phyloP scores from a whole-genome alignment of 352 stramenopile genomes.

The Phytophthora citrophthora region DNA sequence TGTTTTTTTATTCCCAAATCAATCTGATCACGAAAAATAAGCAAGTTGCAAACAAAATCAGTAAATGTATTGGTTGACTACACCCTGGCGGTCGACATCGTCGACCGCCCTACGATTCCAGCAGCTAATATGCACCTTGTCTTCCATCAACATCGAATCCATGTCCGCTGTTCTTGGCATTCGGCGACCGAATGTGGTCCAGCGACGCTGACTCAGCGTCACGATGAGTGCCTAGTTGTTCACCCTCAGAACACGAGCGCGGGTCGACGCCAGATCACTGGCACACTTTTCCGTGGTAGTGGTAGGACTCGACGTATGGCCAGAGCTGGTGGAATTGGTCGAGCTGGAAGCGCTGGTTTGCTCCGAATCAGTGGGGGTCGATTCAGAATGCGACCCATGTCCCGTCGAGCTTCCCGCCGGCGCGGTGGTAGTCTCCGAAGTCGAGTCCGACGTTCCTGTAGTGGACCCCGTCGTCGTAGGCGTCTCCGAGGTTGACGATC shows the following conservation, averaged over 20 bases:
- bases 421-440: neutral
- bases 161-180: neutral
- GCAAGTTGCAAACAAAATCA: too few relatives aligned
- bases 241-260: conserved; percentile 3
- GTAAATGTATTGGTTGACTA: too few relatives aligned
- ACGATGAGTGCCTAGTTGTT: neutral
- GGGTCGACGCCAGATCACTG: conserved; percentile 1
- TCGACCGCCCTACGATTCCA: too few relatives aligned
- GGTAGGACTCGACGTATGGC: neutral
- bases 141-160: conserved; percentile 1
- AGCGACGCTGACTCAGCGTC: neutral
- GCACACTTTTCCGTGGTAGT: conserved; percentile 3
- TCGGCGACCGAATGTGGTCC: neutral
- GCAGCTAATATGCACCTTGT: neutral
- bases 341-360: neutral
- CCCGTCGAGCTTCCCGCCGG: neutral
- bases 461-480: too few relatives aligned
- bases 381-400: too few relatives aligned
- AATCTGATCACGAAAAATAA: too few relatives aligned
- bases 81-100: too few relatives aligned
- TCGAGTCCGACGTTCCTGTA: neutral
- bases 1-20: too few relatives aligned
- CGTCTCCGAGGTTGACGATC: conserved; percentile 1
- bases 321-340: neutral
- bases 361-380: too few relatives aligned